These are phyloP conservation scores for Fonsecaea pugnacius DNA, from an alignment of 2,329 filamentous ascomycete species.

Conservation along the genomic window DNA sequence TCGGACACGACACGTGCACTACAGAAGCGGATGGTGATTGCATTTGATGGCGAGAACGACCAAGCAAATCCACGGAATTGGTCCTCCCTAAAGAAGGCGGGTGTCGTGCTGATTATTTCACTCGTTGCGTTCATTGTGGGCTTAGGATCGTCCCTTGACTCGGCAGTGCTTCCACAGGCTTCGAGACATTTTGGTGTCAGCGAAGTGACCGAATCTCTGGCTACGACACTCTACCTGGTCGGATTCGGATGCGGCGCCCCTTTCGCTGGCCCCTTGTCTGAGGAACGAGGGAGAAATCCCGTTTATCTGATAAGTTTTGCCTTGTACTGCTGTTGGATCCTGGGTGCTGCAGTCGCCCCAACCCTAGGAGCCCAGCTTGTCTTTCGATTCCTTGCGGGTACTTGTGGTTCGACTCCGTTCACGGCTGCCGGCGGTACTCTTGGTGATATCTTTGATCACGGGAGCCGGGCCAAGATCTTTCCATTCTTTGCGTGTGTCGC, in stretches of 20 bases:
- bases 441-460: conserved; percentile 3
- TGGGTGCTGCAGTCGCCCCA: conserved; percentile 52
- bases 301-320: conserved; percentile 55
- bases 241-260: conserved; percentile 56
- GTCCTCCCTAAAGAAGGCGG: conserved; percentile 41
- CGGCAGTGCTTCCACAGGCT: conserved; percentile 49
- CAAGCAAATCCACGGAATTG: conserved; percentile 53
- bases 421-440: conserved; percentile 35
- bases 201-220: conserved; percentile 50
- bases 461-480: conserved; percentile 41
- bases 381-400: conserved; percentile 57
- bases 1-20: not conserved
- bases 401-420: conserved; percentile 54
- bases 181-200: conserved; percentile 48
- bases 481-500: conserved; percentile 52
- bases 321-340: conserved; percentile 55
- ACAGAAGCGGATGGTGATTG: not conserved
- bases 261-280: conserved; percentile 56
- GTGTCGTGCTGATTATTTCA: conserved; percentile 44
- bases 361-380: conserved; percentile 54
- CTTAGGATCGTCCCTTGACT: conserved; percentile 55
- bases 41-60: conserved; percentile 6
- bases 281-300: conserved; percentile 55
- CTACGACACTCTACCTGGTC: conserved; percentile 49
- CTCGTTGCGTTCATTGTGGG: conserved; percentile 55